Base-by-base conservation (phyloP, 2,329 filamentous ascomycete genomes). In the Aspergillus texensis region DNA sequence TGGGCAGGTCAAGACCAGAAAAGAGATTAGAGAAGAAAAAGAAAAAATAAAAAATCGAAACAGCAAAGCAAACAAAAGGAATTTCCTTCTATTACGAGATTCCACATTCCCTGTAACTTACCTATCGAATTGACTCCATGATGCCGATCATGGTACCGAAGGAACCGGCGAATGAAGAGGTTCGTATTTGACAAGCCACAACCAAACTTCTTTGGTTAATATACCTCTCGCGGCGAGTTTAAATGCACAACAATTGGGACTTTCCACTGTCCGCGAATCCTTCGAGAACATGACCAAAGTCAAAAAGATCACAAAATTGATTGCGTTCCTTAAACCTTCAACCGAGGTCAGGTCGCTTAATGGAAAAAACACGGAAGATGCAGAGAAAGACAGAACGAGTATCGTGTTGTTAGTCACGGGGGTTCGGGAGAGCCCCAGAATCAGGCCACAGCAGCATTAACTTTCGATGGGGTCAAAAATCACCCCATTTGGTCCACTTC, bases 381-480 rank as follows among this genome's bases (percentile, higher is more conserved):
- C 19, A n/a, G 34, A 16, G 14, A 5, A 6, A 43, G 19, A 12
- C 26, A 28, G 26, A 50, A 6, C 14, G 24, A 50, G 30, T 50
- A 50, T 50, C 46, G 24, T 28, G 46, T 50, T 50, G 46, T 50
- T 50, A 50, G 48, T 39, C 32, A 55, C 34, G 32, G 34, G 36
- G 52, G 34, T 34, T 34, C 32, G 52, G 19, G 26, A 14, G 24
- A 36, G 52, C 52, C 52, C 58, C 58, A 60, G 48, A 52, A 60
- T 60, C 58, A 60, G 58, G 58, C 58, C 58, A 60, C 46, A 45
- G 19, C 24, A 48, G 58, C 58, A 60, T 39, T 55, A 39, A 55
- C 16, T 55, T 52, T n/a, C 19, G 30, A 32, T 8, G 46, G 46
- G 46, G 46, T 6, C 12, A 52, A 48, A 60, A 32, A 54, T 60